Evolutionary conservation across 208 protist genomes (phyloP).

Genomic region (Crithidia thermophila): DNA sequence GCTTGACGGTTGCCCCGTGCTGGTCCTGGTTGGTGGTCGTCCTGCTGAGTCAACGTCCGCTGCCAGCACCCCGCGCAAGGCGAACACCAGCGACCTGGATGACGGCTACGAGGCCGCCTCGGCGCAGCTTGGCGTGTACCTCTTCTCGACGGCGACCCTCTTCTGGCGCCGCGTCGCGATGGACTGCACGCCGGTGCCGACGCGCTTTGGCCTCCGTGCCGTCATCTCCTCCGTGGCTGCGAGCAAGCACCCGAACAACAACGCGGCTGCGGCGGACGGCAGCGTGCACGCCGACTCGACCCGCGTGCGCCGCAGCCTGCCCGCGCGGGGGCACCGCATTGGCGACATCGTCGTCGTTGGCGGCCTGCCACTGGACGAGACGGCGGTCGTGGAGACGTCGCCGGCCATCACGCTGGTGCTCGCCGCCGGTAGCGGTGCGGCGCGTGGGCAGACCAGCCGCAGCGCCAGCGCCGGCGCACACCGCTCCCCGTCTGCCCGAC

Average conservation of each 20-base stretch:
- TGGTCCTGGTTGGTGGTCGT: constrained; percentile 60
- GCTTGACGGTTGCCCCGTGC: constrained; percentile 41
- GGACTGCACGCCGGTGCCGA: constrained; percentile 35
- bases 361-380: constrained; percentile 24
- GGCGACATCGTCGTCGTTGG: constrained; percentile 31
- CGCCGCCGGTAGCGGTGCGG: constrained; percentile 9
- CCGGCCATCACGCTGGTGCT: constrained; percentile 29
- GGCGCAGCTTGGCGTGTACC: constrained; percentile 39
- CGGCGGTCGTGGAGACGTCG: constrained; percentile 13
- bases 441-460: neutral
- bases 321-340: constrained; percentile 22
- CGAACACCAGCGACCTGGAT: neutral
- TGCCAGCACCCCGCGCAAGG: neutral
- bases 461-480: neutral
- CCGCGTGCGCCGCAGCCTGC: constrained; percentile 18
- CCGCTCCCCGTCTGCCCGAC: neutral
- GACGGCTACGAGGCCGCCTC: neutral
- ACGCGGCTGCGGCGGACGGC: neutral
- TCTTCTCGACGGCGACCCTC: constrained; percentile 61
- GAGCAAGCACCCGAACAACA: neutral
- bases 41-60: neutral
- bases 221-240: neutral
- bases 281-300: neutral
- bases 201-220: constrained; percentile 37
- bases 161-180: constrained; percentile 56